phyloP scores from a whole-genome alignment of 768 basidiomycete species.

The Boletus sensibilis region DNA sequence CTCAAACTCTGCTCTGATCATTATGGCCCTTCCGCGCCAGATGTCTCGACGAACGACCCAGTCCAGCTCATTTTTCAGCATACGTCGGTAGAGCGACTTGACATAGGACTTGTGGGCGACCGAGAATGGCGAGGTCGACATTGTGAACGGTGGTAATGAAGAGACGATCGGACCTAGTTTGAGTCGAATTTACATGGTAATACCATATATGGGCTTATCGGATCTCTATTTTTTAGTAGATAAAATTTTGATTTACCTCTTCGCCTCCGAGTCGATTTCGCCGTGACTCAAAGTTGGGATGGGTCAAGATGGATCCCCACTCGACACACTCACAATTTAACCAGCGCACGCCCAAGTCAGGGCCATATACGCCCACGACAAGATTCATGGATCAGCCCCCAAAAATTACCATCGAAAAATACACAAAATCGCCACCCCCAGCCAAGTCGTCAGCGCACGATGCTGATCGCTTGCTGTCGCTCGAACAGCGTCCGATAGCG shows the following conservation, averaged over 20 bases:
- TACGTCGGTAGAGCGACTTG: constrained; percentile 88
- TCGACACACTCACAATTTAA: constrained; percentile 76
- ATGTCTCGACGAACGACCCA: constrained; percentile 86
- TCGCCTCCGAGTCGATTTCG: constrained; percentile 1
- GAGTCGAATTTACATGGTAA: constrained; percentile 12
- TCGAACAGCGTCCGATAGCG: constrained; percentile 57
- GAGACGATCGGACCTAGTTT: background rate
- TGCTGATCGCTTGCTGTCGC: constrained; percentile 13
- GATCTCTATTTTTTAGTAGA: background rate
- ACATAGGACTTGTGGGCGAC: constrained; percentile 79
- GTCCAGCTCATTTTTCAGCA: constrained; percentile 82
- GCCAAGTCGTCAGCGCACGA: constrained; percentile 22
- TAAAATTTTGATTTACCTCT: background rate
- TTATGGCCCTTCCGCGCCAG: constrained; percentile 81
- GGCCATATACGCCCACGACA: constrained; percentile 48
- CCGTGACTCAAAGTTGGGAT: background rate
- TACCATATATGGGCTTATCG: constrained; percentile 14
- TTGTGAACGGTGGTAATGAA: constrained; percentile 25
- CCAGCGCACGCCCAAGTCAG: constrained; percentile 65
- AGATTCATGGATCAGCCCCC: constrained; percentile 45
- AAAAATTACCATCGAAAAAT: constrained; percentile 45
- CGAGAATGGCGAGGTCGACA: constrained; percentile 65
- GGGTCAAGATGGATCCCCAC: constrained; percentile 66
- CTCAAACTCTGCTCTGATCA: constrained; percentile 92
- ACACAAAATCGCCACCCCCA: constrained; percentile 39